phyloP scores from a whole-genome alignment of 2,329 filamentous ascomycete genomes.

The Periglandula ipomoeae region DNA sequence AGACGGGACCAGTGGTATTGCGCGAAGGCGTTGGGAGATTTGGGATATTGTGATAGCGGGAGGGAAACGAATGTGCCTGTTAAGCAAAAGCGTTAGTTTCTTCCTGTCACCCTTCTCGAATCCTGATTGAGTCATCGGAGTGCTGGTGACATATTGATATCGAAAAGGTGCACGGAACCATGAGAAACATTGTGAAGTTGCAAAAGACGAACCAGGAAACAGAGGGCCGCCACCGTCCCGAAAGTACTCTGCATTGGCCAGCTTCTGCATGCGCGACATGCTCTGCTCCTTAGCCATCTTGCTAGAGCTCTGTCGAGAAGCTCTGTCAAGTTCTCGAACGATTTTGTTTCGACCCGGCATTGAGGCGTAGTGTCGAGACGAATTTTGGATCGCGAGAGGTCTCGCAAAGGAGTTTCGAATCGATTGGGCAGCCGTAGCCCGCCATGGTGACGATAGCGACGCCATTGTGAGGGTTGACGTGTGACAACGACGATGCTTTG shows the following conservation, averaged over 20 bases:
- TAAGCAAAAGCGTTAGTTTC: background rate
- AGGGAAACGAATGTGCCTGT: constrained; percentile 40
- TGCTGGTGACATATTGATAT: background rate
- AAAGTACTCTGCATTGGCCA: constrained; percentile 24
- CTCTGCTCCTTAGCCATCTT: constrained; percentile 19
- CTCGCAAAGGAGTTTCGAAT: constrained; percentile 14
- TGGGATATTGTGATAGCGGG: constrained; percentile 26
- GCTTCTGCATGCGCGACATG: constrained; percentile 22
- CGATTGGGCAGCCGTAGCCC: constrained; percentile 11
- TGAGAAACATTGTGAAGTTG: too few relatives aligned
- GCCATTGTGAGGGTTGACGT: constrained; percentile 6
- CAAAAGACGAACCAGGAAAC: constrained; percentile 21
- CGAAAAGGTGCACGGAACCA: too few relatives aligned
- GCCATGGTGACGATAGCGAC: constrained; percentile 12
- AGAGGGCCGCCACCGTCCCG: constrained; percentile 22
- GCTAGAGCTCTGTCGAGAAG: constrained; percentile 13
- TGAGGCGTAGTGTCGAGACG: constrained; percentile 16
- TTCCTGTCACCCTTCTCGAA: background rate
- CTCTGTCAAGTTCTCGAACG: constrained; percentile 20
- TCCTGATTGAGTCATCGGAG: background rate
- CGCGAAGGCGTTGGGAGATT: constrained; percentile 18
- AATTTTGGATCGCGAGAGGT: constrained; percentile 15
- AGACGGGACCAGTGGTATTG: constrained; percentile 29
- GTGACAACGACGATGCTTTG: background rate
- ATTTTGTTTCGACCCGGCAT: constrained; percentile 17